Evolutionary conservation across 441 rosid genomes (phyloP), one percentile per base, ranked within the genome.

Genomic region (Arabidopsis hybrid): DNA sequence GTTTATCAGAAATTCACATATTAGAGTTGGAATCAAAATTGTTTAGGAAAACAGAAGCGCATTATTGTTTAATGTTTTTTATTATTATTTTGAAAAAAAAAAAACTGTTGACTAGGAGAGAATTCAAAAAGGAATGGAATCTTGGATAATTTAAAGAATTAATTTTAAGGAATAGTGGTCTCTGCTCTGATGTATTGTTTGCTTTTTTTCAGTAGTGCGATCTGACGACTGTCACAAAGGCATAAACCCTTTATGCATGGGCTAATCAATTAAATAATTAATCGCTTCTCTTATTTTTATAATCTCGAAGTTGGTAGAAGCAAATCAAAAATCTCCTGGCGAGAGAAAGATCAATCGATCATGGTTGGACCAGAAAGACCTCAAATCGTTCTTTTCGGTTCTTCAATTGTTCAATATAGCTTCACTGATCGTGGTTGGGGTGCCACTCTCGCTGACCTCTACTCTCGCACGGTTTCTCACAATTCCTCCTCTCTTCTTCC

Each of bases 361-460:
- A 84, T 93, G 98, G 88, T 84, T n/a, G 97, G 98, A 18, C 87
- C 91, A 0, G 75, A 3, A 71, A 81, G 98, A 69, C 97, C 95
- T 14, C 84, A 83, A 69, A 81, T 91, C 71, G 95, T 89, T 18
- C 89, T 93, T 42, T 93, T 92, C 12, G 96, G 98, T 16, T 92
- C 98, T 3, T 92, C 98, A 45, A 89, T 92, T 14, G 96, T 92
- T 73, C 93, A 92, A 67, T 73, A 61, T 36, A 87, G 96, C 69
- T 92, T 65, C 79, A 11, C 45, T 46, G 40, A 81, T 71, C 70
- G 76, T 45, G 95, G 98, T 0, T 93, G 97, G 98, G 98, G 92
- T 26, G 82, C 98, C 0, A 77, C 86, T 65, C 90, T 93, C 11
- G 78, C 97, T 52, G 86, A 89, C 57, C 50, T 88, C n/a, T 93